Conservation (phyloP, 352 stramenopile genomes). For the Globisporangium recalcitrans region DNA sequence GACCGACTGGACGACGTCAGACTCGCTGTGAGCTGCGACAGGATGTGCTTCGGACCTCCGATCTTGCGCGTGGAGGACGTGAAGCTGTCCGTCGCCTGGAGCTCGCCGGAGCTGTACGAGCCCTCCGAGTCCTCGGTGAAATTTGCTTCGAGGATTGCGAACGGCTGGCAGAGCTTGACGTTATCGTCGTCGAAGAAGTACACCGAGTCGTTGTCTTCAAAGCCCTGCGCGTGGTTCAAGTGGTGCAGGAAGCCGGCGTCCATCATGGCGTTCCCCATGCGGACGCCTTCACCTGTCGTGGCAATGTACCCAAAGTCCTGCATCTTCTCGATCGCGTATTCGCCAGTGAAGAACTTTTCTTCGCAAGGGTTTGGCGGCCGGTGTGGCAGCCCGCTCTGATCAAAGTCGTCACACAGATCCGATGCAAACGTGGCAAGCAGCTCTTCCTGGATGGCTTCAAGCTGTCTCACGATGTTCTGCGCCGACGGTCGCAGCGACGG, state of each 20-base stretch:
- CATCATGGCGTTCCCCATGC: conserved; percentile 53
- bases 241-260: conserved; percentile 59
- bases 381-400: conserved; percentile 10
- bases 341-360: conserved; percentile 28
- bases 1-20: conserved; percentile 6
- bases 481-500: conserved; percentile 42
- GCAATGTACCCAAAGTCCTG: conserved; percentile 27
- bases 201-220: conserved; percentile 25
- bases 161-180: conserved; percentile 34
- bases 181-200: conserved; percentile 48
- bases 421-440: conserved; percentile 35
- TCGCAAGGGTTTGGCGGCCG: neutral
- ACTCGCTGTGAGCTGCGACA: conserved; percentile 13
- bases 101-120: conserved; percentile 6
- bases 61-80: neutral
- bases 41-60: conserved; percentile 1
- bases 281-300: conserved; percentile 27
- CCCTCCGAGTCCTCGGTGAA: conserved; percentile 11
- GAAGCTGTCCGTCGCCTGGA: conserved; percentile 6
- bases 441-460: conserved; percentile 69
- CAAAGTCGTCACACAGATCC: conserved; percentile 41
- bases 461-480: conserved; percentile 31
- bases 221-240: conserved; percentile 29
- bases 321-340: conserved; percentile 30
- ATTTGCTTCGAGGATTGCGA: conserved; percentile 34